Evolutionary conservation across 495 filamentous ascomycete species (phyloP).

Genomic region (Penicillium atrosanguineum): DNA sequence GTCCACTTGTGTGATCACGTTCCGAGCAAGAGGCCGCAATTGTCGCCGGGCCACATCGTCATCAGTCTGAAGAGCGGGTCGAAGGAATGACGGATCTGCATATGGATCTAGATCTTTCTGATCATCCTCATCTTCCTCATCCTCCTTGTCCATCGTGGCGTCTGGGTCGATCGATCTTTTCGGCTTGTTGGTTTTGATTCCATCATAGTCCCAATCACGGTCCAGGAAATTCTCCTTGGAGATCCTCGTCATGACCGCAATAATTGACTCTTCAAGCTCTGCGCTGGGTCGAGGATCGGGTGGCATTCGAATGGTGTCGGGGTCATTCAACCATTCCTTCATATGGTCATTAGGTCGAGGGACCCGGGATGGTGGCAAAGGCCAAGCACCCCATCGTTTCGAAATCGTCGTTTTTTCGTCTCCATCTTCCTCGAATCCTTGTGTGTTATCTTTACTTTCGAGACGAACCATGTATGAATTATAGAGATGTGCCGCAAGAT

Average conservation of each 20-base stretch:
- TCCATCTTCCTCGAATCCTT: slow-evolving; percentile 18
- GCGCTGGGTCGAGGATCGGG: slow-evolving; percentile 49
- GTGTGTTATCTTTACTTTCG: slow-evolving; percentile 30
- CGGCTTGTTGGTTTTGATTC: not conserved
- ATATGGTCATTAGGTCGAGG: slow-evolving; percentile 53
- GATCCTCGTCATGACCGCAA: slow-evolving; percentile 56
- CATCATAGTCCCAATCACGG: slow-evolving; percentile 31
- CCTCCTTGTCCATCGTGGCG: slow-evolving; percentile 8
- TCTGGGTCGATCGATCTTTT: slow-evolving; percentile 1
- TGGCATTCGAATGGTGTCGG: slow-evolving; percentile 43
- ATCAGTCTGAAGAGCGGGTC: slow-evolving; percentile 51
- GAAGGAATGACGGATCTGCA: slow-evolving; percentile 19
- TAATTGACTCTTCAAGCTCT: slow-evolving; percentile 63
- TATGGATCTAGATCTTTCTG: not conserved
- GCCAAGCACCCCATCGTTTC: slow-evolving; percentile 76
- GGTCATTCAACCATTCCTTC: slow-evolving; percentile 41
- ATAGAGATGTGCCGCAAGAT: slow-evolving; percentile 75
- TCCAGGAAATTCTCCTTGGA: slow-evolving; percentile 61
- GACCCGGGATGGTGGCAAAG: slow-evolving; percentile 56
- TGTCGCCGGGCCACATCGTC: slow-evolving; percentile 61
- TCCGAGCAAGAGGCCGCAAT: slow-evolving; percentile 60
- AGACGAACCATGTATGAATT: slow-evolving; percentile 64
- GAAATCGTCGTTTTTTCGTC: slow-evolving; percentile 32
- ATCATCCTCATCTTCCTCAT: slow-evolving; percentile 11
- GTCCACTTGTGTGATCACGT: slow-evolving; percentile 65